phyloP scores from a whole-genome alignment of 177 flowering plant species.

The Vitis hybrid region DNA sequence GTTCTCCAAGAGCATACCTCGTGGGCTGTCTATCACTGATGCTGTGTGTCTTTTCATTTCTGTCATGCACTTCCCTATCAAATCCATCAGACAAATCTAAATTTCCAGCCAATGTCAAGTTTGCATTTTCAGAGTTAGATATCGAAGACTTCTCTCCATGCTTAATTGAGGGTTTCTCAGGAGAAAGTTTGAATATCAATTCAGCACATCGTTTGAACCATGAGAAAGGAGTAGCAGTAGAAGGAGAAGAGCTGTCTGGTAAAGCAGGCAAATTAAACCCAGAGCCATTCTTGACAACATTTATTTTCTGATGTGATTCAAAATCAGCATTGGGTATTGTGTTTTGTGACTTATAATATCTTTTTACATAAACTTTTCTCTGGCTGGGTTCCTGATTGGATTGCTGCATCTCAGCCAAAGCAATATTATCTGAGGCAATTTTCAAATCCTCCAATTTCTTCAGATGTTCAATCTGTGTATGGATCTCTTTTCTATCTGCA shows the following conservation, averaged over 20 bases:
- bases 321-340: slow-evolving; percentile 16
- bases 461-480: slow-evolving; percentile 52
- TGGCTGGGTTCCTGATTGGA: slow-evolving; percentile 21
- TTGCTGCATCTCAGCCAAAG: slow-evolving; percentile 31
- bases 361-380: slow-evolving; percentile 25
- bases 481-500: slow-evolving; percentile 70
- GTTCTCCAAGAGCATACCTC: slow-evolving; percentile 30
- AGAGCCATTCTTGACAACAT: slow-evolving; percentile 13
- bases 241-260: slow-evolving; percentile 32
- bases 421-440: slow-evolving; percentile 41
- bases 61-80: slow-evolving; percentile 11
- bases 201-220: slow-evolving; percentile 77
- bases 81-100: slow-evolving; percentile 17
- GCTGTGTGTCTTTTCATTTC: slow-evolving; percentile 1
- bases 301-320: slow-evolving; percentile 14
- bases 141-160: slow-evolving; percentile 12
- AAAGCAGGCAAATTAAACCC: slow-evolving; percentile 20
- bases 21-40: slow-evolving; percentile 8
- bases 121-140: slow-evolving; percentile 20
- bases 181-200: slow-evolving; percentile 48
- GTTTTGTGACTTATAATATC: slow-evolving; percentile 22
- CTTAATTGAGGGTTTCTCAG: slow-evolving; percentile 29
- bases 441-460: slow-evolving; percentile 60
- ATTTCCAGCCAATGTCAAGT: slow-evolving; percentile 12
- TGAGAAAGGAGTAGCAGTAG: slow-evolving; percentile 48